Percentiles rank a stretch among this genome's conserved stretches.
These are phyloP conservation scores for Karstenula rhodostoma DNA, from an alignment of 2,329 filamentous ascomycete genomes.

Conservation along the genomic window DNA sequence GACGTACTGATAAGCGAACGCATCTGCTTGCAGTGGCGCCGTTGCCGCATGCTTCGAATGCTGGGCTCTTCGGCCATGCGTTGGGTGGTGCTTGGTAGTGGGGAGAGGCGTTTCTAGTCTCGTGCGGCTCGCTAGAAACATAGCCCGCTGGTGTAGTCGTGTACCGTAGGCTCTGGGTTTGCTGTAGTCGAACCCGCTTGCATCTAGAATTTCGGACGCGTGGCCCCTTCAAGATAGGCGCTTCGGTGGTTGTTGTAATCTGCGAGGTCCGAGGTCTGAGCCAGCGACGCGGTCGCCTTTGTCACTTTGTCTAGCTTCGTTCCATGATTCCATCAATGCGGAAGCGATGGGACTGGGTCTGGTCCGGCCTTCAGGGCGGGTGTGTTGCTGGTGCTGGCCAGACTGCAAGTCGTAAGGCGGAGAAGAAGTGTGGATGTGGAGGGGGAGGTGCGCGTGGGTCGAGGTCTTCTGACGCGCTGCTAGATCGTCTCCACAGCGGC, in stretches of 20 bases:
- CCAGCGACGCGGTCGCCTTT: background rate
- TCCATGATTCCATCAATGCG: background rate
- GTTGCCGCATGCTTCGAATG: background rate
- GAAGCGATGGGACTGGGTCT: background rate
- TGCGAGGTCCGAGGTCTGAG: background rate
- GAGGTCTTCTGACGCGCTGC: no score
- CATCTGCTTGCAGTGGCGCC: background rate
- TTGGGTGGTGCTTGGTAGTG: background rate
- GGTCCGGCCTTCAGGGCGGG: background rate
- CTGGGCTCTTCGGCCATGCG: background rate
- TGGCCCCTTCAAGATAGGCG: background rate
- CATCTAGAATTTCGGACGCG: background rate
- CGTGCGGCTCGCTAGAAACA: background rate
- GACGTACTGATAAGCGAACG: background rate
- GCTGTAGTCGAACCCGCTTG: background rate
- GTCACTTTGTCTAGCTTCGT: no score
- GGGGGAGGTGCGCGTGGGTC: no score
- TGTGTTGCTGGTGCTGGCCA: background rate
- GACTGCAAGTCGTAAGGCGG: background rate
- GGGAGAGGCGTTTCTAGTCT: background rate
- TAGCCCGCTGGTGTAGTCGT: background rate
- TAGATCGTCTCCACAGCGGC: no score
- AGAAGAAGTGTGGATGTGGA: background rate
- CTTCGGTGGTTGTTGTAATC: background rate
- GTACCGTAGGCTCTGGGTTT: background rate